Base-by-base conservation (phyloP, 2,329 filamentous ascomycete species). In the Colletotrichum graminicola region DNA sequence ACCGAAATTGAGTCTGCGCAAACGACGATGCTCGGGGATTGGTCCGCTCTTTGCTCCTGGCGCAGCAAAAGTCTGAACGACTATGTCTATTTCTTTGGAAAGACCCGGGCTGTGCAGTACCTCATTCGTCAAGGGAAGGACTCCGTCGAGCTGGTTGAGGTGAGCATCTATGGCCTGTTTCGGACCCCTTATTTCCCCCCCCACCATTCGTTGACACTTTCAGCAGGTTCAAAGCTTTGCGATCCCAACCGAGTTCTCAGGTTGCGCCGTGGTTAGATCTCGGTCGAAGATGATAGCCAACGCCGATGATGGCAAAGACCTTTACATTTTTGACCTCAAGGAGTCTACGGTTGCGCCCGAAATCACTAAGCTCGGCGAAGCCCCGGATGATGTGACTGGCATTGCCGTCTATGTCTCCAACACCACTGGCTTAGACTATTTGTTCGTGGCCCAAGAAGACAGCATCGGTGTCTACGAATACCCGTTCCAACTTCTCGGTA, bases 1-100 rank as follows among this genome's bases (percentile, higher is more conserved):
- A 74, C 78, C 57, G 77, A 80, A 67, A 67, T 81, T 23, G 75
- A 79, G 7, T 75, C 75, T 6, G 79, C 80, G 4, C 72, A 78
- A 47, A 76, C 78, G 14, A 80, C 77, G 32, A 76, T 80, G 1
- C 75, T 85, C 18, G 84, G 85, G 0, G 84, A 86, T 73, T 86
- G 84, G 82, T 85, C 84, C 18, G 81, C 84, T 1, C 73, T 86
- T 6, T 86, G 85, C 74, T 76, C 79, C 12, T 86, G 83, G 84
- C 82, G 78, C 72, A 84, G 81, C 63, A 75, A 74, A 23, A 82
- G 79, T 23, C 80, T 80, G 2, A 82, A 83, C 52, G 78, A 82
- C 43, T 86, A 86, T 67, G 62, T 86, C 5, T 86, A 80, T 71
- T 74, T 86, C 14, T 85, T 86, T 66, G 84, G 84, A 6, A 86